These are phyloP conservation scores for Uronychia setigera DNA, from an alignment of 73 alveolate genomes.

Conservation along the genomic window DNA sequence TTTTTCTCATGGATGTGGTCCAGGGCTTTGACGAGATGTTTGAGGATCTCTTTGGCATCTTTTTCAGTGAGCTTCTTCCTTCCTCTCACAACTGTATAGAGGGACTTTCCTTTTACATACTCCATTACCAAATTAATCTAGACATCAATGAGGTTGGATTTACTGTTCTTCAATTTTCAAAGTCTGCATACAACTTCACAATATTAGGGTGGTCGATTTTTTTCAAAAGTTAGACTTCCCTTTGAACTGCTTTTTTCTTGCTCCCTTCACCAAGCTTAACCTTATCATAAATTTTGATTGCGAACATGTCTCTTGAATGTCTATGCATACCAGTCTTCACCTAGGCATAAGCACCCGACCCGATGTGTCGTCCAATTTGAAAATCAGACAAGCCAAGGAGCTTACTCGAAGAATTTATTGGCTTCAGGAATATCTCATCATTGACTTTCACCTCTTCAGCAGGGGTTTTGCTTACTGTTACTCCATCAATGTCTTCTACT, in stretches of 20 bases:
- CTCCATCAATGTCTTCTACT: not conserved
- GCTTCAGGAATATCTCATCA: not conserved
- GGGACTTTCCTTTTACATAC: conserved; percentile 53
- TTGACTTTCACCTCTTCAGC: not conserved
- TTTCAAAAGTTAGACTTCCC: conserved; percentile 89
- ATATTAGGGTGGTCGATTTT: conserved; percentile 86
- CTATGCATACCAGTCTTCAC: conserved; percentile 79
- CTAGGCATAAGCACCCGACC: conserved; percentile 94
- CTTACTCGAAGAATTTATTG: not conserved
- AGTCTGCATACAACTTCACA: conserved; percentile 78
- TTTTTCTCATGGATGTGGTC: conserved; percentile 75
- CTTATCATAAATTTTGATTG: conserved; percentile 91
- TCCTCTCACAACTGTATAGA: conserved; percentile 30
- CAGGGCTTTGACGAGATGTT: conserved; percentile 77
- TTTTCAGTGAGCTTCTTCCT: conserved; percentile 70
- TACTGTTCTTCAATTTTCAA: conserved; percentile 69
- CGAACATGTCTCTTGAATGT: conserved; percentile 72
- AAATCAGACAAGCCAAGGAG: conserved; percentile 32
- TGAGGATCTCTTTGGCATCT: conserved; percentile 63
- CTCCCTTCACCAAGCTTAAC: conserved; percentile 81
- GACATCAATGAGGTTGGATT: not conserved
- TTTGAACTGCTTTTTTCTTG: conserved; percentile 86
- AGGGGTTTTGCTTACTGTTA: not conserved
- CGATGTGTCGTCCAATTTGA: conserved; percentile 71
- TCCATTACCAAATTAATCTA: conserved; percentile 89